Percentiles rank a stretch among this genome's conserved stretches.
These are phyloP conservation scores for Lepidium didymum DNA, from an alignment of 345 rosid species.

Conservation along the genomic window DNA sequence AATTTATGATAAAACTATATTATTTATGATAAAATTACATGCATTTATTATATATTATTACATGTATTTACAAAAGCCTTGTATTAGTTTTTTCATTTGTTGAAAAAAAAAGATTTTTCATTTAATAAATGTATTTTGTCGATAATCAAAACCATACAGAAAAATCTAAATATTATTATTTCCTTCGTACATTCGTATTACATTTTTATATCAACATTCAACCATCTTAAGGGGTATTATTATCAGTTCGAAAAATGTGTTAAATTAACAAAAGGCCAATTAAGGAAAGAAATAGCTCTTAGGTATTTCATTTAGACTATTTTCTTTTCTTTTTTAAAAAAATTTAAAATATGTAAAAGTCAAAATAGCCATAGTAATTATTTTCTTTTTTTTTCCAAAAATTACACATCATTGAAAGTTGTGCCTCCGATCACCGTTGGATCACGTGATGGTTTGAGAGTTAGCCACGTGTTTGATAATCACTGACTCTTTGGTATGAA, in stretches of 20 bases:
- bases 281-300: conserved; percentile 16
- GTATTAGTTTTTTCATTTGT: no score
- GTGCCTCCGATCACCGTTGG: conserved; percentile 22
- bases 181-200: no score
- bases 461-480: background rate
- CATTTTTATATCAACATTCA: no score
- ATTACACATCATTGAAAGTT: background rate
- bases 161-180: no score
- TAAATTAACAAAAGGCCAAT: background rate
- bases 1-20: no score
- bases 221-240: background rate
- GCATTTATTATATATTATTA: no score
- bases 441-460: conserved; percentile 11
- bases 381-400: background rate
- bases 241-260: background rate
- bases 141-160: no score
- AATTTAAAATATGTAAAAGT: background rate
- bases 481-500: conserved; percentile 8
- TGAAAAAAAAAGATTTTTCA: no score
- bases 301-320: background rate
- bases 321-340: no score
- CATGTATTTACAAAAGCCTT: no score
- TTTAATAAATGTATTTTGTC: no score
- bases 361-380: conserved; percentile 10
- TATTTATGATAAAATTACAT: no score